Percentiles rank a stretch among this genome's conserved stretches.
phyloP scores from a whole-genome alignment of 1,284 basidiomycete genomes.

The Cryptococcus maquisensis region DNA sequence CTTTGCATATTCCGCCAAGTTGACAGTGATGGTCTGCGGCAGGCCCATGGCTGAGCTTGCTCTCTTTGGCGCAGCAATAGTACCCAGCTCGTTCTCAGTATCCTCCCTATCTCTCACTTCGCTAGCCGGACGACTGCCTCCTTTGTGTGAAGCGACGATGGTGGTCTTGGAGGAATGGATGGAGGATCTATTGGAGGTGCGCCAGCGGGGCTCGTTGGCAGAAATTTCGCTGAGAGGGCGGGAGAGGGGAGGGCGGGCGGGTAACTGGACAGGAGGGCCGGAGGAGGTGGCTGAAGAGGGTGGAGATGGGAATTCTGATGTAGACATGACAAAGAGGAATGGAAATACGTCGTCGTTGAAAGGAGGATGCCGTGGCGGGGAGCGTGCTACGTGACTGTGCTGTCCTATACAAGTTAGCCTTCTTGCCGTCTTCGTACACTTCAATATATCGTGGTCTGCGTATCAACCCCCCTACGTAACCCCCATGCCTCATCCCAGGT shows the following conservation, averaged over 20 bases:
- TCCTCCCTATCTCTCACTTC: conserved; percentile 25
- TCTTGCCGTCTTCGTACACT: no score
- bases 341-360: background rate
- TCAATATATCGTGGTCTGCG: no score
- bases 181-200: conserved; percentile 16
- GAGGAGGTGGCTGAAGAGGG: background rate
- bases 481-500: no score
- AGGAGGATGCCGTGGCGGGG: background rate
- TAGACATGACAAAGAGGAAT: background rate
- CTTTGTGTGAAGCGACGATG: background rate
- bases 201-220: conserved; percentile 20
- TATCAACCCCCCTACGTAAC: no score
- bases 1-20: conserved; percentile 38
- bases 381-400: background rate
- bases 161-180: conserved; percentile 10
- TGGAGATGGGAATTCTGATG: background rate
- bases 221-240: conserved; percentile 35
- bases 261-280: background rate
- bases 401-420: no score
- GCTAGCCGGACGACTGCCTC: conserved; percentile 21
- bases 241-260: conserved; percentile 5
- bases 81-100: background rate
- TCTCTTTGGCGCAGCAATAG: conserved; percentile 10
- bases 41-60: conserved; percentile 6
- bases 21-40: conserved; percentile 40